Conservation (phyloP, 768 basidiomycete genomes). For the Boletus rubescentipes region DNA sequence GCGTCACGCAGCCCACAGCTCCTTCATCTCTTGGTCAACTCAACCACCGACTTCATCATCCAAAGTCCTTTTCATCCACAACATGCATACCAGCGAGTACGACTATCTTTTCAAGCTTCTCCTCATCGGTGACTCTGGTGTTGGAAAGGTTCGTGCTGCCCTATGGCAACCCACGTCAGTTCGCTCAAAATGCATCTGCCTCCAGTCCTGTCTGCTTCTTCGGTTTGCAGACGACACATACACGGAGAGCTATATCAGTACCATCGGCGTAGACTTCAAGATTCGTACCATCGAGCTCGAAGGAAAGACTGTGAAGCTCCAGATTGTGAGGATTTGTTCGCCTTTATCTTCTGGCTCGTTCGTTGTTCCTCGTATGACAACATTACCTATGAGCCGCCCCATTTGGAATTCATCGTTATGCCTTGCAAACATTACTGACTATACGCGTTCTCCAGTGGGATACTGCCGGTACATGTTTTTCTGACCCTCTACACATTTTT, state of each 20-base stretch:
- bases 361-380: background rate
- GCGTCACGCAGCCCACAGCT: slow-evolving; percentile 33
- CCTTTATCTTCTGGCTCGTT: slow-evolving; percentile 1
- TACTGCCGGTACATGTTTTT: slow-evolving; percentile 70
- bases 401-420: background rate
- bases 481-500: background rate
- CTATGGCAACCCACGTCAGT: slow-evolving; percentile 13
- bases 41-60: slow-evolving; percentile 30
- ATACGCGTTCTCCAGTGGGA: slow-evolving; percentile 66
- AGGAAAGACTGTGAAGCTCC: slow-evolving; percentile 97
- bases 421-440: slow-evolving; percentile 13
- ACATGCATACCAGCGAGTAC: slow-evolving; percentile 91
- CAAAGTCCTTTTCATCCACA: slow-evolving; percentile 28
- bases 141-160: slow-evolving; percentile 69
- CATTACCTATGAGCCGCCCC: background rate
- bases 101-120: slow-evolving; percentile 96
- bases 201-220: slow-evolving; percentile 85
- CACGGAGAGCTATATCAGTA: slow-evolving; percentile 96
- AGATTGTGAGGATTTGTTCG: slow-evolving; percentile 71
- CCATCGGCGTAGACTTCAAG: slow-evolving; percentile 99
- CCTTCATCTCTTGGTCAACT: slow-evolving; percentile 35
- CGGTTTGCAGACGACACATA: slow-evolving; percentile 97
- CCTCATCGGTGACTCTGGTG: slow-evolving; percentile 94
- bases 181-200: slow-evolving; percentile 28
- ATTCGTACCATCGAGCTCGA: slow-evolving; percentile 98